These are phyloP conservation scores for Xanthoconium purpureum DNA, from an alignment of 768 basidiomycete species.

Conservation along the genomic window DNA sequence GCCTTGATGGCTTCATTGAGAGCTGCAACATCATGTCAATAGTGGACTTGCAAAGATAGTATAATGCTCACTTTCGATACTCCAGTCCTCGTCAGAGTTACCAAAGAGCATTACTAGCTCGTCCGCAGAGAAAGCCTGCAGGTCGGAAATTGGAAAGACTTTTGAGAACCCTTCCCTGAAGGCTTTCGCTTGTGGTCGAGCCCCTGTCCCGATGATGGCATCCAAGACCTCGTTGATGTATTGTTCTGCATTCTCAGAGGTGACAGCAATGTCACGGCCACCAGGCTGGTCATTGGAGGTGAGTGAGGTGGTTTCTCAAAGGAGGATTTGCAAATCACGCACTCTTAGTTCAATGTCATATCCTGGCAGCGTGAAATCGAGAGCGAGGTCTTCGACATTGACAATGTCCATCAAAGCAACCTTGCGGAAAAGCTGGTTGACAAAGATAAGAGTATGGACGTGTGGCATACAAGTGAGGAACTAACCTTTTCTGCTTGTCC, in stretches of 20 bases:
- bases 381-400: constrained; percentile 79
- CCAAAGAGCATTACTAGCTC: constrained; percentile 97
- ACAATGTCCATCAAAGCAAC: constrained; percentile 57
- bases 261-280: constrained; percentile 79
- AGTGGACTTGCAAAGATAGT: background rate
- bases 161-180: constrained; percentile 95
- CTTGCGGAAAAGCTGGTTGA: constrained; percentile 49
- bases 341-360: constrained; percentile 91
- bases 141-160: constrained; percentile 89
- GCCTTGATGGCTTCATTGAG: constrained; percentile 90
- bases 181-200: constrained; percentile 75
- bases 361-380: constrained; percentile 97
- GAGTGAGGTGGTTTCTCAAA: background rate
- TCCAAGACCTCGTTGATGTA: constrained; percentile 88
- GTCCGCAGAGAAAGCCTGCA: constrained; percentile 89
- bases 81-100: constrained; percentile 98
- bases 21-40: constrained; percentile 44
- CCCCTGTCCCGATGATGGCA: constrained; percentile 80
- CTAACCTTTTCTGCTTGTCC: constrained; percentile 55
- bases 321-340: constrained; percentile 22
- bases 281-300: constrained; percentile 49
- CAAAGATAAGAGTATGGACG: background rate
- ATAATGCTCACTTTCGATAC: constrained; percentile 68
- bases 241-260: constrained; percentile 81
- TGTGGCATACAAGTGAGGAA: background rate